Conservation (phyloP, 2,329 filamentous ascomycete genomes). For the Orbilia javanica region DNA sequence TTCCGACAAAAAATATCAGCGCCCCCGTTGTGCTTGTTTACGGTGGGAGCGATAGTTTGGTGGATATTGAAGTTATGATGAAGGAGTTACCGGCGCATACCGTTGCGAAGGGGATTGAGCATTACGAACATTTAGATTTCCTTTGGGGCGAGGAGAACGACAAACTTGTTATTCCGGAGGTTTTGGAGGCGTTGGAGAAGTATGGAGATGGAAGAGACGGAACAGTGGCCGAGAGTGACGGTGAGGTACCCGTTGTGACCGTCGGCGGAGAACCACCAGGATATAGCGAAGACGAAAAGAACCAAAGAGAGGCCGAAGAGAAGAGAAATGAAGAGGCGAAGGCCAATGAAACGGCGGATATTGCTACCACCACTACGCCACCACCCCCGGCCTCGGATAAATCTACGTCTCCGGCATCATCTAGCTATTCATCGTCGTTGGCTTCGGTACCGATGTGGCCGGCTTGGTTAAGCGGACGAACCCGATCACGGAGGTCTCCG, state of each 20-base stretch:
- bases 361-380: not conserved
- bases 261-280: constrained; percentile 40
- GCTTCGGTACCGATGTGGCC: constrained; percentile 47
- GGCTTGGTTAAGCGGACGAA: constrained; percentile 45
- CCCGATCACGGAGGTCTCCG: constrained; percentile 33
- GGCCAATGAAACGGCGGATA: not conserved
- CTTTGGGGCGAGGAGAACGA: constrained; percentile 92
- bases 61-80: constrained; percentile 93
- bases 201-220: constrained; percentile 67
- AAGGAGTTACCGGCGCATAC: constrained; percentile 87
- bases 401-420: constrained; percentile 36
- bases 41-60: constrained; percentile 90
- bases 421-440: constrained; percentile 40
- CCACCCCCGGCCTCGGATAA: constrained; percentile 14
- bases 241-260: not conserved
- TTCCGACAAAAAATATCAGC: constrained; percentile 95
- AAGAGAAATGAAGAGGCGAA: constrained; percentile 3
- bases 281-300: constrained; percentile 54
- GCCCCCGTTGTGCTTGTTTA: constrained; percentile 95
- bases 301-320: constrained; percentile 9
- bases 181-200: constrained; percentile 86
- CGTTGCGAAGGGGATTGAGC: constrained; percentile 80
- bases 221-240: constrained; percentile 4
- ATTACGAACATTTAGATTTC: constrained; percentile 97
- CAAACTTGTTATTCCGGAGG: constrained; percentile 85